Base-by-base conservation (phyloP, 2,329 filamentous ascomycete genomes). In the Leptographium procerum region DNA sequence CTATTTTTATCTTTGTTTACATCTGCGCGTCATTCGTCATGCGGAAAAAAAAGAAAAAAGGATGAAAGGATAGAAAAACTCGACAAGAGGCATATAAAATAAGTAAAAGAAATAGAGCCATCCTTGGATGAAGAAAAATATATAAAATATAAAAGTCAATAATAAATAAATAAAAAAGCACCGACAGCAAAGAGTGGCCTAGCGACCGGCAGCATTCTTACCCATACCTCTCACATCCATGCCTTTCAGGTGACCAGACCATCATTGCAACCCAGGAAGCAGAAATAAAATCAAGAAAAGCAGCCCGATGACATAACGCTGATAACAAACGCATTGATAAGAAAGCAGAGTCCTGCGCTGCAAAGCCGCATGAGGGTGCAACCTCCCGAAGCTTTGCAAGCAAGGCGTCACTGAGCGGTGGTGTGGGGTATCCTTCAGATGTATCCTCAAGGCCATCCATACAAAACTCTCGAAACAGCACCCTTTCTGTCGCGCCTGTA, bases 161-260 rank as follows among this genome's bases (percentile, higher is more conserved):
- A 48, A 48, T 40, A 53, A n/a, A 55, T 16, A 55, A 26, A n/a
- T n/a, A 55, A n/a, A 3, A 14, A 56, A 40, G 34, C 19, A 43
- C 29, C 33, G 34, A 56, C 19, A 53, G 40, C 26, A 50, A 34
- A 33, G 36, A n/a, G 33, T 48, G 54, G 54, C 36, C 54, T 56
- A 56, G 54, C 54, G 54, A 56, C 54, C 54, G 54, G 28, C 33
- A 55, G 40, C 54, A 56, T 56, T 56, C 54, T 56, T 56, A 47
- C 54, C 43, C 40, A n/a, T 43, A 47, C 54, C 54, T 56, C 40
- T 48, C 43, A 29, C 34, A 13, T 53, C 29, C 54, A 36, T 56
- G 54, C 54, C 54, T n/a, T 56, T 45, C 54, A 34, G 54, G 54
- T 56, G 54, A 56, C 54, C 54, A 56, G 54, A 56, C 54, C 54